Percentiles rank a stretch among this genome's conserved stretches.
These are phyloP conservation scores for Nigrograna mackinnonii DNA, from an alignment of 2,329 filamentous ascomycete genomes.

Conservation along the genomic window DNA sequence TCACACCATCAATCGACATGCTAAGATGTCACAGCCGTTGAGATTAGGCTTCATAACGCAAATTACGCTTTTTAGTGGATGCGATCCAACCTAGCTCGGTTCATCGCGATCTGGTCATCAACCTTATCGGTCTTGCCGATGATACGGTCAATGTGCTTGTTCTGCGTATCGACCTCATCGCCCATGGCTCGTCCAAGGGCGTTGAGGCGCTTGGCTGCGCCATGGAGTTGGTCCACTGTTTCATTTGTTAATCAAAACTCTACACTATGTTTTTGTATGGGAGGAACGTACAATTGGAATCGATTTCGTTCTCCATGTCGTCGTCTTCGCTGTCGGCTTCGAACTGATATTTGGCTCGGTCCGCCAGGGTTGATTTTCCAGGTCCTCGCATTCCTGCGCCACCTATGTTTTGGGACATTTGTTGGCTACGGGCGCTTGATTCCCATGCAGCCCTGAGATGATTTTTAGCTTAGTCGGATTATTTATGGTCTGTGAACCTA, in stretches of 20 bases:
- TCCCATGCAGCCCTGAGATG: conserved; percentile 54
- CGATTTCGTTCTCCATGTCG: conserved; percentile 64
- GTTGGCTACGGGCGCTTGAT: conserved; percentile 24
- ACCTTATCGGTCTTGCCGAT: conserved; percentile 77
- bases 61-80: too few species aligned
- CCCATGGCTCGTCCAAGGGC: conserved; percentile 72
- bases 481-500: too few species aligned
- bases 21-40: too few species aligned
- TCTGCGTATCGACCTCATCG: conserved; percentile 75
- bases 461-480: too few species aligned
- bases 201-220: not conserved
- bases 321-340: conserved; percentile 51
- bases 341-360: conserved; percentile 39
- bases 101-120: conserved; percentile 74
- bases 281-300: too few species aligned
- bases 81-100: conserved; percentile 71
- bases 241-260: not conserved
- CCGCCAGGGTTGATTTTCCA: conserved; percentile 28
- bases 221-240: conserved; percentile 1
- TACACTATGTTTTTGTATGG: conserved; percentile 9
- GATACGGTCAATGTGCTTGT: conserved; percentile 76
- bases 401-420: conserved; percentile 12
- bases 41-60: too few species aligned
- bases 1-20: too few species aligned
- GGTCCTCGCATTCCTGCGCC: conserved; percentile 9